phyloP scores from a whole-genome alignment of 805 yeast genomes.

The Aciculoconidium aculeatum region DNA sequence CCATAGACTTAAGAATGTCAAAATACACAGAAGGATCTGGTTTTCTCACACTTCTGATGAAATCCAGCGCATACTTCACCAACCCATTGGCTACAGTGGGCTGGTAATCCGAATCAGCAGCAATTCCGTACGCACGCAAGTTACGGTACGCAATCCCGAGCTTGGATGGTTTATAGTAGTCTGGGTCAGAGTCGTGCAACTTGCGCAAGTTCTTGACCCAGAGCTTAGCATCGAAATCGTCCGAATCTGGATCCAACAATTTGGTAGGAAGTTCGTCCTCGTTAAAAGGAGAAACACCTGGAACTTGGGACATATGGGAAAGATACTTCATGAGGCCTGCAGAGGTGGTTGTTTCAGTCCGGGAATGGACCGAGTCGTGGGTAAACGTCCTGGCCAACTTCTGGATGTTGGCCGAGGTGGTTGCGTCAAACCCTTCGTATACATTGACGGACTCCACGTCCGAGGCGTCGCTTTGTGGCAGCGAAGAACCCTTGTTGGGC shows the following conservation, averaged over 20 bases:
- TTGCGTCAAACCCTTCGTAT: conserved; percentile 10
- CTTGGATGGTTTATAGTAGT: conserved; percentile 55
- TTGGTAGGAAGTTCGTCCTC: conserved; percentile 20
- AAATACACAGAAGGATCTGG: conserved; percentile 21
- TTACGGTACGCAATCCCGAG: conserved; percentile 56
- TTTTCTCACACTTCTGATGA: conserved; percentile 12
- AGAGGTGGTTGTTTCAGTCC: conserved; percentile 10
- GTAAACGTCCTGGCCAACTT: conserved; percentile 21
- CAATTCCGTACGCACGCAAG: conserved; percentile 58
- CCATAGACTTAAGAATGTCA: conserved; percentile 31
- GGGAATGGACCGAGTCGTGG: conserved; percentile 7
- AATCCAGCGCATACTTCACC: conserved; percentile 15
- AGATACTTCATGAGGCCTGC: conserved; percentile 31
- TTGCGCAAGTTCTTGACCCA: conserved; percentile 66
- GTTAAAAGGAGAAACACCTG: conserved; percentile 40
- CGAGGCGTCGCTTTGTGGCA: too few relatives aligned
- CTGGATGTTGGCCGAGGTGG: conserved; percentile 12
- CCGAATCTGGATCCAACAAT: conserved; percentile 54
- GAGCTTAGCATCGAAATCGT: conserved; percentile 51
- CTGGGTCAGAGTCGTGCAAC: conserved; percentile 48
- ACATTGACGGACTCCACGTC: conserved; percentile 9
- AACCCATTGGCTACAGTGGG: conserved; percentile 46
- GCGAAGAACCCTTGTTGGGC: too few relatives aligned
- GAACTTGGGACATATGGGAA: conserved; percentile 48
- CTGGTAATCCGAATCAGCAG: conserved; percentile 65